Evolutionary conservation across 2,329 filamentous ascomycete genomes (phyloP).

Genomic region (Taxawa tesnikishii): DNA sequence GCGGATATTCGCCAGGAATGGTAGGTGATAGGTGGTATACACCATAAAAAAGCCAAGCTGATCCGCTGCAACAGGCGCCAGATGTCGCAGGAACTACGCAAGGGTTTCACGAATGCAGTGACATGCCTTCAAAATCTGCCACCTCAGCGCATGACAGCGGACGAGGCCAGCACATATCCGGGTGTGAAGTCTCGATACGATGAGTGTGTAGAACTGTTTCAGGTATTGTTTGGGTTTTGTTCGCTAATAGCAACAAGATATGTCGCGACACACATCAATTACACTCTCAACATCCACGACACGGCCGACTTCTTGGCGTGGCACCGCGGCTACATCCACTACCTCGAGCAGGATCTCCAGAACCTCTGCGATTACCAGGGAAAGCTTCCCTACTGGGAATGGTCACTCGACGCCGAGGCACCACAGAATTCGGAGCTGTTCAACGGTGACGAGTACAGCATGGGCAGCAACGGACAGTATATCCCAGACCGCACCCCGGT

Average conservation of each 20-base stretch:
- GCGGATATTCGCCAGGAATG: constrained; percentile 18
- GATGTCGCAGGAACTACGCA: constrained; percentile 14
- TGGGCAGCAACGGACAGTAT: constrained; percentile 19
- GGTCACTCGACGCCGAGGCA: constrained; percentile 21
- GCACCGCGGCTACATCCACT: constrained; percentile 30
- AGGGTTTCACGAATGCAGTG: constrained; percentile 19
- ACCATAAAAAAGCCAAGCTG: too few species aligned
- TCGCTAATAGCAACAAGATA: too few species aligned
- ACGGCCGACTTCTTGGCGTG: constrained; percentile 24
- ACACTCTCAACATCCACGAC: constrained; percentile 19
- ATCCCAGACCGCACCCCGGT: constrained; percentile 14
- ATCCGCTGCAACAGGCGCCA: too few species aligned
- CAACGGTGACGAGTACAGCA: constrained; percentile 38
- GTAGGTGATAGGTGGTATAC: too few species aligned
- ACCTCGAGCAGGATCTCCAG: constrained; percentile 29
- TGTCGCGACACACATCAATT: constrained; percentile 16
- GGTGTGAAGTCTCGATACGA: constrained; percentile 19
- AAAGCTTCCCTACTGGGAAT: constrained; percentile 22
- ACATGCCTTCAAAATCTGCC: constrained; percentile 15
- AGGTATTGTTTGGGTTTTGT: too few species aligned
- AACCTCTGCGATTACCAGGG: constrained; percentile 32
- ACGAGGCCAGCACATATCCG: too few species aligned
- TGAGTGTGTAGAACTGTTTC: too few species aligned
- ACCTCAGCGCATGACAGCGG: constrained; percentile 15
- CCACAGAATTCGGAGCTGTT: constrained; percentile 37